Base-by-base conservation (phyloP, 1,139 yeast species). In the Protomyces macrosporus region DNA sequence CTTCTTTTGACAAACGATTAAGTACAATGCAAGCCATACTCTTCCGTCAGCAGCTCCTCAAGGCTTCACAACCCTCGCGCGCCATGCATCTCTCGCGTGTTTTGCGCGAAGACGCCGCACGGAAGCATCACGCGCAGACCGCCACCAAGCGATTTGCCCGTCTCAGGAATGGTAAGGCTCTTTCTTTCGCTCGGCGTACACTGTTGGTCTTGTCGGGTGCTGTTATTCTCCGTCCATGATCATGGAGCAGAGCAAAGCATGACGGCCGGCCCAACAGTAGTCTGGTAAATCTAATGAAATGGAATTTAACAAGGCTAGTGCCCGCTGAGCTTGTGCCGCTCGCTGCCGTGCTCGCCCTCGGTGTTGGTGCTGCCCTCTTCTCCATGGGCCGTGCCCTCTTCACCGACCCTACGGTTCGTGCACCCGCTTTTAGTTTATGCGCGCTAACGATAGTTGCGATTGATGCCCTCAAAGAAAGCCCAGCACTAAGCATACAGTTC, bases 321-420 rank as follows among this genome's bases (percentile, higher is more conserved):
- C 62, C 62, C 10, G 56, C 62, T 6, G 62, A 58, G 45, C 33
- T 58, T 35, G 37, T 58, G 35, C 62, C 62, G 10, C 56, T 58
- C 51, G 62, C 62, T 32, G 62, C 54, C n/a, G 62, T 58, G 12
- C 62, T 58, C 35, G 62, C 62, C 10, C 62, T 58, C 30, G 62
- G 62, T 52, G 62, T 58, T 45, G 62, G 62, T 34, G 62, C 62
- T 42, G 62, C 55, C 52, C 42, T 58, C 53, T 58, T 58, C 37
- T 52, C 56, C 52, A 58, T 58, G 62, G 62, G 62, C 53, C 62
- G 62, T 32, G 62, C 62, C 4, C 53, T 58, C 42, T 37, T 58
- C 14, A 45, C 62, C 35, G 62, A 58, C 23, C 62, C 62, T 7
- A 58, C 62, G 10, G 62, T 58, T 51, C 45, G 55, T 32, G 3